Percentiles rank a stretch among this genome's conserved stretches.
phyloP scores from a whole-genome alignment of 331 rosid genomes.

The Acacia concinna region DNA sequence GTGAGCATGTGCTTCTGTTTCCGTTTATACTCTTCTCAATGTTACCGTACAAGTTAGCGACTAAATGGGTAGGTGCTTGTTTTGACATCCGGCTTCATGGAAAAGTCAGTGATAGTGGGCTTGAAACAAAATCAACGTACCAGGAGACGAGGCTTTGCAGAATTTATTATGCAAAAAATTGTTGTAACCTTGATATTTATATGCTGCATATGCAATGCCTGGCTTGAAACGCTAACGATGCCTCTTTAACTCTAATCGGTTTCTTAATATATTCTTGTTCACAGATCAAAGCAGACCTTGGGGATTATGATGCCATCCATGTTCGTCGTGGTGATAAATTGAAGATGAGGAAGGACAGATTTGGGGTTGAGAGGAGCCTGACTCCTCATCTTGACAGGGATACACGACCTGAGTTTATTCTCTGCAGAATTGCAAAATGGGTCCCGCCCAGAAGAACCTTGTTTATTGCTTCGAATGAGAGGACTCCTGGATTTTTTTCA shows the following conservation, averaged over 20 bases:
- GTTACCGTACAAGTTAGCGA: not conserved
- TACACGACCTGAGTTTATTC: conserved; percentile 79
- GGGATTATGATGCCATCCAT: conserved; percentile 83
- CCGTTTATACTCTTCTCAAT: not conserved
- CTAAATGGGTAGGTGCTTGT: not conserved
- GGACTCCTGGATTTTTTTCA: conserved; percentile 81
- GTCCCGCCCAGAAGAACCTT: conserved; percentile 78
- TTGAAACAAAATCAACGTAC: not conserved
- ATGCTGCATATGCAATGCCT: not conserved
- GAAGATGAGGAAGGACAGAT: conserved; percentile 87
- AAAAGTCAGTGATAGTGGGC: not conserved
- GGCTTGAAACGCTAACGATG: not conserved
- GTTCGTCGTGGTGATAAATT: conserved; percentile 98
- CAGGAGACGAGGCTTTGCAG: not conserved
- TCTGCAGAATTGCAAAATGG: conserved; percentile 79
- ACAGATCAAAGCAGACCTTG: conserved; percentile 60
- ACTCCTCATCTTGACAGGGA: conserved; percentile 97
- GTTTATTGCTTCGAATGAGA: conserved; percentile 90
- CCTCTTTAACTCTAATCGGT: not conserved
- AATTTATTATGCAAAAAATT: not conserved
- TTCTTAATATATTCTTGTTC: conserved; percentile 24
- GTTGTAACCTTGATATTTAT: not conserved
- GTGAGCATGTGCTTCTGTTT: not conserved
- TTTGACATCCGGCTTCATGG: conserved; percentile 5
- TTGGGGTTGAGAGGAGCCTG: conserved; percentile 70